Evolutionary conservation across 768 basidiomycete genomes (phyloP), one percentile per base, ranked within the genome.

Genomic region (Termitomyces titanicus): DNA sequence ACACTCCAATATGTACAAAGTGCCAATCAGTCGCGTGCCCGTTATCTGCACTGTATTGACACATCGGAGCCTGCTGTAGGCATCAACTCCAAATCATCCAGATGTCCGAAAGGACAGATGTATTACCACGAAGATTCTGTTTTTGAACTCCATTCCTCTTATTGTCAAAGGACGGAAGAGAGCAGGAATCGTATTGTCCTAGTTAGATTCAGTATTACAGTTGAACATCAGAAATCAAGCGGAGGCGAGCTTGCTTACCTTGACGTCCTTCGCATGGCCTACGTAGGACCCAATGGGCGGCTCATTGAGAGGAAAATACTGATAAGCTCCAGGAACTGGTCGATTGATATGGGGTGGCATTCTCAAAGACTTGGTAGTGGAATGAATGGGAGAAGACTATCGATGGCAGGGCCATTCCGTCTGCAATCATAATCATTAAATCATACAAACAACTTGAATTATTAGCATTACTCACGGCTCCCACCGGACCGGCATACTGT

Each of bases 1-100:
- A 59, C 58, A 82, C 82, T 1, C 88, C 88, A 33, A 89, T 76
- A 64, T 93, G 89, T 17, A 91, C 88, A 4, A 92, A 69, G 66
- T 94, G 92, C 84, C 86, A 92, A 58, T 92, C 87, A 1, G 90
- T 91, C 3, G 84, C 82, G 62, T 88, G 83, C 0, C 91, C 91
- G 49, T 85, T 72, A 43, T 88, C 80, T 9, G 84, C 76, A 54
- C 85, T 87, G 71, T 93, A 94, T 68, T 87, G 85, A 67, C 91
- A 92, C 90, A 92, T 92, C 2, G 88, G 88, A 11, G 88, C 73
- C 85, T 85, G 31, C 33, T 34, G 47, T 35, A 17, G 35, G 34
- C 24, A 1, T 25, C 15, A 47, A 35, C 27, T 20, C 18, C 13
- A 10, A 42, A 48, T 22, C 27, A 50, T 42, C 18, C 54, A 12